Conservation (phyloP, 2,329 filamentous ascomycete genomes). For the Fusarium oxysporum region DNA sequence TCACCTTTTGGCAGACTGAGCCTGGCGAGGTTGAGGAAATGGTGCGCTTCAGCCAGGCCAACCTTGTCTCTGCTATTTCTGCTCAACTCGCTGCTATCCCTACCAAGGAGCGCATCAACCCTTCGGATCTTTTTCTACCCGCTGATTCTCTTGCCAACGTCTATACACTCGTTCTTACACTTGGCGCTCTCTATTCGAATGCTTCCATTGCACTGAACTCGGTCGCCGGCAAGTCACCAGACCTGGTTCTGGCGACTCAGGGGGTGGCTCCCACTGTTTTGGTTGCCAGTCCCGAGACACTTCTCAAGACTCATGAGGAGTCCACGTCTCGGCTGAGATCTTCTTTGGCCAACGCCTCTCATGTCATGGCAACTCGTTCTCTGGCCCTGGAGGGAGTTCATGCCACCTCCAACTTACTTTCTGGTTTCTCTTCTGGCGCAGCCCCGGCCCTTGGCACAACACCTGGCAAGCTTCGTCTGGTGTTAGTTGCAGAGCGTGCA, state of each 20-base stretch:
- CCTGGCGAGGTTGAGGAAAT: slow-evolving; percentile 71
- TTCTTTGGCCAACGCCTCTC: slow-evolving; percentile 73
- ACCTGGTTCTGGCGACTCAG: slow-evolving; percentile 78
- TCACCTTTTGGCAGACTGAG: slow-evolving; percentile 75
- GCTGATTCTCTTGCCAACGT: slow-evolving; percentile 83
- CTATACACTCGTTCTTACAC: slow-evolving; percentile 82
- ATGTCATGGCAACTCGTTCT: slow-evolving; percentile 77
- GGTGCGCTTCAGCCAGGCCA: slow-evolving; percentile 83
- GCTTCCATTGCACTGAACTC: slow-evolving; percentile 89
- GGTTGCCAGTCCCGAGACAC: slow-evolving; percentile 79
- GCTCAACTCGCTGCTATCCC: slow-evolving; percentile 83
- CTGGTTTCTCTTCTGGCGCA: slow-evolving; percentile 67
- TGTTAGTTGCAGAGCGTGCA: slow-evolving; percentile 81
- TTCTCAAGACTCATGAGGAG: slow-evolving; percentile 74
- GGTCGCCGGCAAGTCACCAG: slow-evolving; percentile 78
- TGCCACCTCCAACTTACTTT: slow-evolving; percentile 62
- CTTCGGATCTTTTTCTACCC: slow-evolving; percentile 85
- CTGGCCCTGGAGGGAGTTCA: slow-evolving; percentile 79
- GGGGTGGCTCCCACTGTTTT: slow-evolving; percentile 85
- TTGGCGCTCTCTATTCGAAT: slow-evolving; percentile 87
- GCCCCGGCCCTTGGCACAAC: slow-evolving; percentile 69
- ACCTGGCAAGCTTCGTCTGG: slow-evolving; percentile 80
- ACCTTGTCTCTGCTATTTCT: slow-evolving; percentile 88
- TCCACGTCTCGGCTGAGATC: slow-evolving; percentile 70
- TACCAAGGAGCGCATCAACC: slow-evolving; percentile 76